These are phyloP conservation scores for Yarrowia bubula DNA, from an alignment of 805 yeast genomes.

Conservation along the genomic window DNA sequence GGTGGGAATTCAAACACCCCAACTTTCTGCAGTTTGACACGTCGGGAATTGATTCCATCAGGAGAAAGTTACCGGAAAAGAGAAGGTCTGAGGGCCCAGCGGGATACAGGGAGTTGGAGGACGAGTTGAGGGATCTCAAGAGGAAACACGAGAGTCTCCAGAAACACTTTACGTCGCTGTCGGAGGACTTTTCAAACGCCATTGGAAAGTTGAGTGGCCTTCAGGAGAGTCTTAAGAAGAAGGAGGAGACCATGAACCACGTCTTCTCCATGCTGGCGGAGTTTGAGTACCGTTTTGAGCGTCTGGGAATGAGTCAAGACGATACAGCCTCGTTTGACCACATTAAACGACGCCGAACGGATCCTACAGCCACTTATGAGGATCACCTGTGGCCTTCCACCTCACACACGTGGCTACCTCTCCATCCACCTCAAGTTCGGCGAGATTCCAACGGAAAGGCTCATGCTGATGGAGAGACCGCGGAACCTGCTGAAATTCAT, in stretches of 20 bases:
- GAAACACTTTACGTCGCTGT: constrained; percentile 17
- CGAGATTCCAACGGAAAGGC: constrained; percentile 1
- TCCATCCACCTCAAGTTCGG: constrained; percentile 6
- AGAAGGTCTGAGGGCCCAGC: constrained; percentile 29
- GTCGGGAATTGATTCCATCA: constrained; percentile 81
- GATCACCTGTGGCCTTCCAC: constrained; percentile 10
- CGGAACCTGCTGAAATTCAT: constrained; percentile 1
- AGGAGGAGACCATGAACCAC: constrained; percentile 27
- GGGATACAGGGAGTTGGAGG: constrained; percentile 20
- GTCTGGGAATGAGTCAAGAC: constrained; percentile 9
- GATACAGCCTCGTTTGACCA: constrained; percentile 14
- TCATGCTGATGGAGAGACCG: neutral
- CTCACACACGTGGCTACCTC: constrained; percentile 3
- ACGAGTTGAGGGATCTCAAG: constrained; percentile 14
- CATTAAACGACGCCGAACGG: neutral
- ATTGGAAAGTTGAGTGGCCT: neutral
- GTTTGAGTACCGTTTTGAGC: constrained; percentile 24
- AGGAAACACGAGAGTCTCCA: constrained; percentile 23
- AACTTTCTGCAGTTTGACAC: constrained; percentile 74
- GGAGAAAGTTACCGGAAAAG: constrained; percentile 64
- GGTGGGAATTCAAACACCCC: constrained; percentile 96
- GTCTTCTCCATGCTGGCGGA: constrained; percentile 20
- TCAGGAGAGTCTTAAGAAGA: constrained; percentile 26
- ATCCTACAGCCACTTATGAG: neutral
- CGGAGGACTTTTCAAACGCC: constrained; percentile 18